Conservation (phyloP, 352 stramenopile genomes). For the Phytopythium boreale region DNA sequence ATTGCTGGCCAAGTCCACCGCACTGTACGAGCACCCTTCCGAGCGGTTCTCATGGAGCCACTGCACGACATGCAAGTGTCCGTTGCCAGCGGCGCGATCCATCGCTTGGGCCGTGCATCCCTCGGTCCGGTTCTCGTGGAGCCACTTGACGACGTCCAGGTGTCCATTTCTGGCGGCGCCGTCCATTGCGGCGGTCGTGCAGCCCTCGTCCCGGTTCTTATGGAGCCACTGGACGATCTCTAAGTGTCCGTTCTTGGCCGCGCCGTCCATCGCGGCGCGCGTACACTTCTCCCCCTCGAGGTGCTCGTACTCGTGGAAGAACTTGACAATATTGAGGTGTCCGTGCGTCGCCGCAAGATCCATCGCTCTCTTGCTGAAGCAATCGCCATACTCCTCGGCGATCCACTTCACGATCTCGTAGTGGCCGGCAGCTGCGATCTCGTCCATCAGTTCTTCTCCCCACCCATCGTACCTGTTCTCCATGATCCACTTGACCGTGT, state of each 20-base stretch:
- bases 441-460: constrained; percentile 15
- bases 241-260: constrained; percentile 10
- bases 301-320: neutral
- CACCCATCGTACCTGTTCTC: constrained; percentile 8
- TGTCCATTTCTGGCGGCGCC: constrained; percentile 23
- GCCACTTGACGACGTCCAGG: constrained; percentile 21
- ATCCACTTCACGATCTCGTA: constrained; percentile 7
- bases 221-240: constrained; percentile 28
- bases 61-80: constrained; percentile 26
- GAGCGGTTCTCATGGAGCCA: constrained; percentile 25
- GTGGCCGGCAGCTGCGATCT: constrained; percentile 13
- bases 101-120: constrained; percentile 29
- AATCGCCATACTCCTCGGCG: constrained; percentile 3
- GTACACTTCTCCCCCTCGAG: neutral
- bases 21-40: constrained; percentile 31
- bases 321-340: constrained; percentile 16
- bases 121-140: constrained; percentile 21
- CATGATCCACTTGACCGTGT: constrained; percentile 13
- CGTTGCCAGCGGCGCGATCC: constrained; percentile 25
- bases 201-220: constrained; percentile 22
- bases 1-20: constrained; percentile 24
- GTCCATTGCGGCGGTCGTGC: constrained; percentile 27
- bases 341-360: constrained; percentile 21
- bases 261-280: neutral
- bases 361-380: constrained; percentile 18